phyloP scores from a whole-genome alignment of 176 grass and related monocot species.

The Phyllostachys edulis region DNA sequence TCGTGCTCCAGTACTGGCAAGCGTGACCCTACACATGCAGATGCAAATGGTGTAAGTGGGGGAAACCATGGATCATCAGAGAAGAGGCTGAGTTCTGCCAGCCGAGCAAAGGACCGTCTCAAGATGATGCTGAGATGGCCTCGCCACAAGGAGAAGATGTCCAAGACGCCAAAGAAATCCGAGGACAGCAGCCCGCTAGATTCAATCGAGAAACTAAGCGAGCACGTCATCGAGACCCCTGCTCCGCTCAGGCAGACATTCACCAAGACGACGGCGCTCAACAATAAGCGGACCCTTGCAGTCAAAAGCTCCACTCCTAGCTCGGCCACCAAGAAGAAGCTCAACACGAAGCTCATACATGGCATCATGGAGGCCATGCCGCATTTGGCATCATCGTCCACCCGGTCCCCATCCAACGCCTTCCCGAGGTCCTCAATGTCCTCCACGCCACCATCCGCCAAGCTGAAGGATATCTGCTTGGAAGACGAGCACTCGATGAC shows the following conservation, averaged over 20 bases:
- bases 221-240: slow-evolving; percentile 42
- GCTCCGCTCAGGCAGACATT: slow-evolving; percentile 71
- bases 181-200: slow-evolving; percentile 51
- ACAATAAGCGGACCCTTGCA: slow-evolving; percentile 67
- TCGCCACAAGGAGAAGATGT: slow-evolving; percentile 62
- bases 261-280: slow-evolving; percentile 57
- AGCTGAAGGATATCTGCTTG: slow-evolving; percentile 56
- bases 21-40: slow-evolving; percentile 36
- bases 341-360: slow-evolving; percentile 60
- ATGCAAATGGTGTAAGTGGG: slow-evolving; percentile 1
- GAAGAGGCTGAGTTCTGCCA: slow-evolving; percentile 65
- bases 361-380: slow-evolving; percentile 90
- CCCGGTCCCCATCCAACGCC: background rate
- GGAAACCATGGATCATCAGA: slow-evolving; percentile 49
- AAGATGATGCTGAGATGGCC: slow-evolving; percentile 85
- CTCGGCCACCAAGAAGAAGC: slow-evolving; percentile 72
- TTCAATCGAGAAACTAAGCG: slow-evolving; percentile 60
- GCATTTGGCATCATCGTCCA: slow-evolving; percentile 30
- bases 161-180: slow-evolving; percentile 39
- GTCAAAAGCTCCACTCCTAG: slow-evolving; percentile 54
- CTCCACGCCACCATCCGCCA: slow-evolving; percentile 31
- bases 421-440: slow-evolving; percentile 39
- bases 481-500: slow-evolving; percentile 35
- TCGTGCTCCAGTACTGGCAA: slow-evolving; percentile 77
- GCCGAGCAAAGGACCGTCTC: slow-evolving; percentile 66